Evolutionary conservation across 192 early-diverging fungal species (phyloP).

Genomic region (Phycomyces blakesleeanus): DNA sequence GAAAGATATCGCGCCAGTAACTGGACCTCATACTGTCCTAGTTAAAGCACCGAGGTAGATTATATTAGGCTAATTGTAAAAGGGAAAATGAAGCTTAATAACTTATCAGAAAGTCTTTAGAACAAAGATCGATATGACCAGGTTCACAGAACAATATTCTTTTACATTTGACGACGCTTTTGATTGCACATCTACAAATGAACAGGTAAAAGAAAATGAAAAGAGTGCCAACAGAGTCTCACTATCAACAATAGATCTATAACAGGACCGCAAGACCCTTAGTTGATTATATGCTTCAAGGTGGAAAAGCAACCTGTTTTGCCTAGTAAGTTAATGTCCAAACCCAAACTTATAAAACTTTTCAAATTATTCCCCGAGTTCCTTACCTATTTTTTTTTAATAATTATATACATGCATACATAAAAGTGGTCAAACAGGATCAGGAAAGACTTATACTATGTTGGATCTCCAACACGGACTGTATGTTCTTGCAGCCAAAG

Average conservation of each 20-base stretch:
- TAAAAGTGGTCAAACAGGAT: conserved; percentile 76
- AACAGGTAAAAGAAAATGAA: conserved; percentile 54
- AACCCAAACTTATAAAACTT: not conserved
- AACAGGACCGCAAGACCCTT: conserved; percentile 86
- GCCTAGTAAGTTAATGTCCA: conserved; percentile 70
- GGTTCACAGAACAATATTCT: conserved; percentile 87
- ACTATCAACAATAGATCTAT: conserved; percentile 54
- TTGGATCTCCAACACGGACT: conserved; percentile 83
- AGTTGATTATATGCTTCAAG: conserved; percentile 91
- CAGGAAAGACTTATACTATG: conserved; percentile 97
- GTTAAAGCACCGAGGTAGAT: conserved; percentile 91
- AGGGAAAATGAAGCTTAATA: not conserved
- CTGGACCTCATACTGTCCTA: conserved; percentile 63
- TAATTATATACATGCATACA: too few species aligned
- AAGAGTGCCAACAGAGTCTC: not conserved
- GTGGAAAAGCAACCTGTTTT: conserved; percentile 98
- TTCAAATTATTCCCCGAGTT: too few species aligned
- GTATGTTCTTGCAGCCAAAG: conserved; percentile 87
- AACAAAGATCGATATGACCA: conserved; percentile 91
- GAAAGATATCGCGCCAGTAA: conserved; percentile 73
- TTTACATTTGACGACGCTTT: conserved; percentile 98
- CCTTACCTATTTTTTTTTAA: not conserved
- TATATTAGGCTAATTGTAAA: not conserved
- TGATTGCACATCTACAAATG: conserved; percentile 73
- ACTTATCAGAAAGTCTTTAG: conserved; percentile 34